Evolutionary conservation across 2,329 filamentous ascomycete species (phyloP), one percentile per base, ranked within the genome.

Genomic region (Davidsoniella eucalypti): DNA sequence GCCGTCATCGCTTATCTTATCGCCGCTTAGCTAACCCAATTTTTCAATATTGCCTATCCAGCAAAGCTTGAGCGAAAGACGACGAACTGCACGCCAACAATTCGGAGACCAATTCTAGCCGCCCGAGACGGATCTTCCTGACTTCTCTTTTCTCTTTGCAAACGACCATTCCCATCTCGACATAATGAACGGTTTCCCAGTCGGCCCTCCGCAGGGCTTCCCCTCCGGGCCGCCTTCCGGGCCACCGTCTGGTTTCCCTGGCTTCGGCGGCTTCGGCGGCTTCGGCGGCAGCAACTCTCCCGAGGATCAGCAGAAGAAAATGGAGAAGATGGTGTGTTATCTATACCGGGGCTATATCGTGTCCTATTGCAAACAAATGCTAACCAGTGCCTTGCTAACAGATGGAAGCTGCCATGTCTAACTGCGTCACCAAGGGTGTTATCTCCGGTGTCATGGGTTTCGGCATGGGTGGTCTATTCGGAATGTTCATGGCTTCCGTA

Each of bases 401-500:
- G 84, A 82, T 94, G 69, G 78, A 87, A 72, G 67, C 71, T 21
- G 78, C 79, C 41, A 94, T 95, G 86, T 88, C 96, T 66, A 93
- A 86, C 33, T 98, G 92, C 63, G 78, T 82, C 21, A 81, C 81
- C 52, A 98, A 98, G 66, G 84, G 87, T 16, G 81, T 78, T 58
- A 83, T 98, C 67, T 84, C 88, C 0, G 92, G 90, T 52, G 85
- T 83, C 21, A 93, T 93, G 78, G 92, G 92, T 14, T 95, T 95
- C 60, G 92, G 82, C 37, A 81, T 98, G 57, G 92, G 92, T 55
- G 92, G 87, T 60, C 71, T 93, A 41, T 98, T 98, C 58, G 92
- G 92, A 58, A 75, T 96, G 60, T 98, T 98, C 71, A 98, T 96
- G 90, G 87, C 88, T 53, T 92, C 85, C 61, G 87, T 94, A 79